These are phyloP conservation scores for Plantago major DNA, from an alignment of 257 asterid species.

Conservation along the genomic window DNA sequence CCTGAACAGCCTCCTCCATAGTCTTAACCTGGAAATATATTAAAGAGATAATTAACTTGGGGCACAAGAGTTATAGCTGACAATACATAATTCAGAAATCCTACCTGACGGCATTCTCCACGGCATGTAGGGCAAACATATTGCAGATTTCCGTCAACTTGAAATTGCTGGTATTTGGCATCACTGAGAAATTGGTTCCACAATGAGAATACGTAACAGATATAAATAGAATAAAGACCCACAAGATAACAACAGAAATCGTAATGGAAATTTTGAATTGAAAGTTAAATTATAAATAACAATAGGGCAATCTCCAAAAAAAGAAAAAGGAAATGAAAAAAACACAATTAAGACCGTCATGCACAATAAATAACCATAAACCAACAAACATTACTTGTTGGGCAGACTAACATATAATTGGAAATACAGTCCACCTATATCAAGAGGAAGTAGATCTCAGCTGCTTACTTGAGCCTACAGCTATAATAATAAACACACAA, in stretches of 20 bases:
- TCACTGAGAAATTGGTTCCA: slow-evolving; percentile 52
- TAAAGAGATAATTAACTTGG: background rate
- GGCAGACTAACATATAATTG: no score
- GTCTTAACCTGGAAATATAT: slow-evolving; percentile 49
- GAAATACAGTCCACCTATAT: no score
- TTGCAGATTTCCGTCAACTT: slow-evolving; percentile 88
- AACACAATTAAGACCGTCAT: no score
- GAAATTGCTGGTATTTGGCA: slow-evolving; percentile 79
- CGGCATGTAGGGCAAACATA: slow-evolving; percentile 88
- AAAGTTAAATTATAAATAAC: background rate
- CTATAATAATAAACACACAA: background rate
- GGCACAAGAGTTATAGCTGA: slow-evolving; percentile 11
- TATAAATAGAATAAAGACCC: no score
- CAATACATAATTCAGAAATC: slow-evolving; percentile 14
- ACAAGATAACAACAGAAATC: no score
- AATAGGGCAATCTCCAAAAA: background rate
- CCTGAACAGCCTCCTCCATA: slow-evolving; percentile 88
- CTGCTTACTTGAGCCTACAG: slow-evolving; percentile 1
- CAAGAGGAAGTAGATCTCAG: background rate
- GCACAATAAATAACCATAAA: no score
- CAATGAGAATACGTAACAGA: background rate
- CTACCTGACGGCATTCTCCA: slow-evolving; percentile 85
- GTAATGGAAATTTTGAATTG: background rate
- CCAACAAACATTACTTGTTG: no score
- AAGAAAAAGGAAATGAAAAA: background rate